Base-by-base conservation (phyloP, 163 green algal species). In the Scenedesmus sp. region DNA sequence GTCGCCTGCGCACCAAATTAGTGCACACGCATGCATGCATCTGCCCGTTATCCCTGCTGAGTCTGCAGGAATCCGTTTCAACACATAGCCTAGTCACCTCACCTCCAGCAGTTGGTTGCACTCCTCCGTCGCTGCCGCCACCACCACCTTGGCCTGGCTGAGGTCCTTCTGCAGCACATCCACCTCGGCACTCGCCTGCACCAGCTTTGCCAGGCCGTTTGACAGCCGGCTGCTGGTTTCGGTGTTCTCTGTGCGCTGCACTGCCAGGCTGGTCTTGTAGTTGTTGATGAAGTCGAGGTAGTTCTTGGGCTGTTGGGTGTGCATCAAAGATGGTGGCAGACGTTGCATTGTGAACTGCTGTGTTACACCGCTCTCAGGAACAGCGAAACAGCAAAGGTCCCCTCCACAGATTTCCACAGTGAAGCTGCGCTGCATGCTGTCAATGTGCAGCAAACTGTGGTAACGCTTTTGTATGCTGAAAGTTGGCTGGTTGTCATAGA, bases 201-300 rank as follows among this genome's bases (percentile, higher is more conserved):
- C 96, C 5, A 99, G 94, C 94, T 98, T 98, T 72, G 97, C 89
- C 53, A 98, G 93, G 3, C 97, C 97, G 53, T 95, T 96, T 43
- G 95, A 94, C 56, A 99, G 93, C 18, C 97, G 94, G 9, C 86
- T 88, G n/a, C 91, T 93, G 85, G 96, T 96, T 65, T 97, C 94
- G 30, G 88, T 89, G 56, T 97, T 95, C 68, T 90, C 93, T 33
- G 89, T 87, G 53, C 95, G 94, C 86, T 97, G 96, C 68, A 89
- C 87, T 20, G 61, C 85, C 87, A 98, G 94, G 40, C 73, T 81
- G 59, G 88, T 93, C 91, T 96, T 96, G 93, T 99, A 99, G 91
- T 95, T 98, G 82, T 92, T 91, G 82, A 99, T 97, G 92, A 97
- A 98, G 94, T 99, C 97, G 7, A 99, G 93, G 94, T 99, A 99